Evolutionary conservation across 2,329 filamentous ascomycete species (phyloP), one percentile per base, ranked within the genome.

Genomic region (Monilinia polystroma): DNA sequence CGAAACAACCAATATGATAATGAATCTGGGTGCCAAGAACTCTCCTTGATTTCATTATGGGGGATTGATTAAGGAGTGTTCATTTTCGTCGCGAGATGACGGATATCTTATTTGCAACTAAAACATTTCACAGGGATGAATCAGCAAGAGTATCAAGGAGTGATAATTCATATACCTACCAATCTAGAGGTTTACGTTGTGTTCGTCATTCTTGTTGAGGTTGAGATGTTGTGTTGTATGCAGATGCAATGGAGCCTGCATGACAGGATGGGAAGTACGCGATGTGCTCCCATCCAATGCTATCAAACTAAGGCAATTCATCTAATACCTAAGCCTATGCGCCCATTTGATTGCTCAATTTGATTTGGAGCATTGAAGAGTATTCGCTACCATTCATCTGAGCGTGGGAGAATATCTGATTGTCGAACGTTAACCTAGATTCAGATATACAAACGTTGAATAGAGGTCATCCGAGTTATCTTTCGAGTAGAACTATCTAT

Each of bases 191-290:
- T 35, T 35, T 45, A 38, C n/a, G 32, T 51, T 32, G 45, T 8
- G 12, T 49, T 51, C 32, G 38, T 10, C 58, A 26, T 51, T 51
- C 26, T 51, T 60, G 58, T 60, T 60, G 58, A 60, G 58, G 45
- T 60, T 60, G 58, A 51, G 58, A 51, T 26, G 58, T 38, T 14
- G 58, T 60, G 45, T 60, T 51, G 43, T 29, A 18, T 47, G 45
- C 45, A 47, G 18, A 20, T 47, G 45, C 20, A 20, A 60, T 60
- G 35, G 45, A 52, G 14, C 49, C 23, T 18, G 26, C 49, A 18
- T 26, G 4, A 35, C 32, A 35, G 32, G 32, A 35, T 35, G 3
- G 32, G 32, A 35, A 35, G 32, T 5, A 35, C 32, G 32, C 32
- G 5, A 35, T 6, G 7, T 35, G 32, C 32, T 35, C 32, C 32